phyloP scores from a whole-genome alignment of 768 basidiomycete genomes.

The Mycena belliarum region DNA sequence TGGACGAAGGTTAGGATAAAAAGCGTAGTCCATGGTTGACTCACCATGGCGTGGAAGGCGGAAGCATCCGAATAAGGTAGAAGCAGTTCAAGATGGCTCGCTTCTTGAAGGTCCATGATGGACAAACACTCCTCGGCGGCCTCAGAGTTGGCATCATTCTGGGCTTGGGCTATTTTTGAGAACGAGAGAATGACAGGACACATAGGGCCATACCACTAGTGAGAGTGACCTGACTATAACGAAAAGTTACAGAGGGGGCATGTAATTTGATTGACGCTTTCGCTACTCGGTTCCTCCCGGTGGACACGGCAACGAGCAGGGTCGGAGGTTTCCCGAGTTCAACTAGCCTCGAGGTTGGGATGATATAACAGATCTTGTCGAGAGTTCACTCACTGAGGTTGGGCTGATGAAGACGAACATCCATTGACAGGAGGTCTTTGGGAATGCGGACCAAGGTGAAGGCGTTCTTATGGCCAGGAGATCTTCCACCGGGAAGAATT shows the following conservation, averaged over 20 bases:
- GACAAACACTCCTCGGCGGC: conserved; percentile 45
- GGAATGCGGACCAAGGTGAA: conserved; percentile 61
- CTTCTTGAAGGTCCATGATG: conserved; percentile 48
- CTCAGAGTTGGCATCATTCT: conserved; percentile 27
- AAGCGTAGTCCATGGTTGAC: conserved; percentile 21
- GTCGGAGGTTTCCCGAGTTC: conserved; percentile 61
- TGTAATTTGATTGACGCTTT: conserved; percentile 55
- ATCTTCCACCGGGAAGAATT: conserved; percentile 26
- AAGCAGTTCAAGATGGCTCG: conserved; percentile 47
- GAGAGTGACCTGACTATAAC: conserved; percentile 41
- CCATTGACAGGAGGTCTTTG: conserved; percentile 59
- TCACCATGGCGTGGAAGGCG: conserved; percentile 60
- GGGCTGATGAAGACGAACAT: conserved; percentile 65
- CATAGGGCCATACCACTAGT: conserved; percentile 33
- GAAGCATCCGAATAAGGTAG: conserved; percentile 72
- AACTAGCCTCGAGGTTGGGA: conserved; percentile 40
- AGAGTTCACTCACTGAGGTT: conserved; percentile 35
- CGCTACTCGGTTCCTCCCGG: conserved; percentile 68
- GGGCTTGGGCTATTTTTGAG: conserved; percentile 13
- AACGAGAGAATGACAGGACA: background rate
- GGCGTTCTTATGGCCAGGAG: conserved; percentile 29
- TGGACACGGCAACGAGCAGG: conserved; percentile 57
- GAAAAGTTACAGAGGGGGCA: conserved; percentile 56
- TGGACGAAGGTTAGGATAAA: conserved; percentile 26
- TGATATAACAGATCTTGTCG: conserved; percentile 3